phyloP scores from a whole-genome alignment of 2,329 filamentous ascomycete species.

The Fusarium sp. region DNA sequence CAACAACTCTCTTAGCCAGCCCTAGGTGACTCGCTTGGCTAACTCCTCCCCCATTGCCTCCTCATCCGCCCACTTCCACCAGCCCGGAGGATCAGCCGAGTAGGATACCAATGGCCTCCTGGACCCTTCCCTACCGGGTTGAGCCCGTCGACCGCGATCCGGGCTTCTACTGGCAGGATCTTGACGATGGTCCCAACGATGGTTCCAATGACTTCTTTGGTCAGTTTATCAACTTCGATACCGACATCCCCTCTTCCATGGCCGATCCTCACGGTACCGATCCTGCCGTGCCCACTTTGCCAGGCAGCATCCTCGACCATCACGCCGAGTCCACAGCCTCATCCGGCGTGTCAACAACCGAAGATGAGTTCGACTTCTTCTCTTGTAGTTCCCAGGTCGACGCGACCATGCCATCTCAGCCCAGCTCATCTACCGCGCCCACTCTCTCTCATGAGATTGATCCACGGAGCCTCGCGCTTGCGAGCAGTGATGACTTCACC shows the following conservation, averaged over 20 bases:
- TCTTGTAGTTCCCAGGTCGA: conserved; percentile 49
- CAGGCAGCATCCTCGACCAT: conserved; percentile 46
- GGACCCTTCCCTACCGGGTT: conserved; percentile 50
- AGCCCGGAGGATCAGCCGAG: conserved; percentile 11
- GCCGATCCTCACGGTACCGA: conserved; percentile 34
- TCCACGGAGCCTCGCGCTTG: conserved; percentile 44
- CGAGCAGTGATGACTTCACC: conserved; percentile 17
- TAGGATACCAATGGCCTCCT: conserved; percentile 49
- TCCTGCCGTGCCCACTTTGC: conserved; percentile 40
- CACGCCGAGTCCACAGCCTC: conserved; percentile 49
- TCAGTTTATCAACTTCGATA: conserved; percentile 53
- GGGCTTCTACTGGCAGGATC: conserved; percentile 51
- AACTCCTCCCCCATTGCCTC: conserved; percentile 22
- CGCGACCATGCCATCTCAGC: conserved; percentile 38
- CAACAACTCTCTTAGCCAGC: conserved; percentile 29
- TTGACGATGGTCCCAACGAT: conserved; percentile 46
- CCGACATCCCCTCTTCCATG: conserved; percentile 39
- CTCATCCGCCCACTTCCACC: conserved; percentile 16
- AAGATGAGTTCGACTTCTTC: conserved; percentile 52
- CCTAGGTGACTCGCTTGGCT: conserved; percentile 39
- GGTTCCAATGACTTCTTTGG: conserved; percentile 50
- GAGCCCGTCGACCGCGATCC: conserved; percentile 51
- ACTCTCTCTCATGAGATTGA: conserved; percentile 45
- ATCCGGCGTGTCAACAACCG: conserved; percentile 49
- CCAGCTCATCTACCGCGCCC: conserved; percentile 23